Evolutionary conservation across 192 early-diverging fungal species (phyloP).

Genomic region (Entomortierella lignicola): DNA sequence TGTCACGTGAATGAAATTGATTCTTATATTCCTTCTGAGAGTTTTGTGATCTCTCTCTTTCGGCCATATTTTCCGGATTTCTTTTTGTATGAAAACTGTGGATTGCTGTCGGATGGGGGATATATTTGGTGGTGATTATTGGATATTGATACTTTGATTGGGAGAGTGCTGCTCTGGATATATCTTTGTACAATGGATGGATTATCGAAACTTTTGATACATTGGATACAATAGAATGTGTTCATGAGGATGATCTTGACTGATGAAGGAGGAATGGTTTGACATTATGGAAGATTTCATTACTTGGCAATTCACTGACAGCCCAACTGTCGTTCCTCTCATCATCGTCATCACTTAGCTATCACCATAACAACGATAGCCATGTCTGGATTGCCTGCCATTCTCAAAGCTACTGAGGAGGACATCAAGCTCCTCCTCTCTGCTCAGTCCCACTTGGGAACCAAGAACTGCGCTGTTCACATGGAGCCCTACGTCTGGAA

Average conservation of each 20-base stretch:
- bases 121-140: neutral
- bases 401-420: slow-evolving; percentile 83
- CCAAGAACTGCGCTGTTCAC: slow-evolving; percentile 96
- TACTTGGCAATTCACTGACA: neutral
- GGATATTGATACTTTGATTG: neutral
- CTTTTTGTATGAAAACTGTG: slow-evolving; percentile 1
- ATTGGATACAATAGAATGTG: neutral
- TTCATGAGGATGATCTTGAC: neutral
- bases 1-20: neutral
- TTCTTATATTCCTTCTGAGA: neutral
- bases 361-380: slow-evolving; percentile 57
- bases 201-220: neutral
- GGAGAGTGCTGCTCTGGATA: neutral
- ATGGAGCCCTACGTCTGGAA: slow-evolving; percentile 98
- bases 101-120: neutral
- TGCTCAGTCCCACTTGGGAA: slow-evolving; percentile 98
- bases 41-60: slow-evolving; percentile 10
- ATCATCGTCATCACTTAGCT: slow-evolving; percentile 24
- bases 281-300: neutral
- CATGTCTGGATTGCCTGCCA: slow-evolving; percentile 61
- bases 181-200: neutral
- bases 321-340: neutral
- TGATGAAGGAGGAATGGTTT: neutral
- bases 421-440: slow-evolving; percentile 95
- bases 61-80: slow-evolving; percentile 24